Evolutionary conservation across 768 basidiomycete genomes (phyloP).

Genomic region (Hericium alpestre): DNA sequence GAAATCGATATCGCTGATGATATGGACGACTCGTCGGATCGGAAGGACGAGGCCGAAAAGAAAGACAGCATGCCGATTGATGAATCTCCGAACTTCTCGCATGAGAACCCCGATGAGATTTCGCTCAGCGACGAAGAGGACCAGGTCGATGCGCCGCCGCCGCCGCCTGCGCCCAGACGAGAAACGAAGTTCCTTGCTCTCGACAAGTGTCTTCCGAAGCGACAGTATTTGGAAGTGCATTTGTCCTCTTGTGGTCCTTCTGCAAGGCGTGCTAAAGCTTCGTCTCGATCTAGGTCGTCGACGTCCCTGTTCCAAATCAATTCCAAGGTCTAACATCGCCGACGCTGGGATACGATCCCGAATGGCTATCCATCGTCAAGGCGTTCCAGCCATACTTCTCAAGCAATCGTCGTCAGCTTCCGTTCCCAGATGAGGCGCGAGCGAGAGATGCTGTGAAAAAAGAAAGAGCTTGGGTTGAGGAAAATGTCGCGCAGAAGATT

Average conservation of each 20-base stretch:
- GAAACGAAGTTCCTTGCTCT: slow-evolving; percentile 79
- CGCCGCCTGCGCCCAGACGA: slow-evolving; percentile 17
- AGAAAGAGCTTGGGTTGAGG: slow-evolving; percentile 58
- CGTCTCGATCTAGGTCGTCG: slow-evolving; percentile 45
- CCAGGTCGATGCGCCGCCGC: slow-evolving; percentile 25
- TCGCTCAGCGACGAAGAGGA: slow-evolving; percentile 37
- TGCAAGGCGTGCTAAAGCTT: not conserved
- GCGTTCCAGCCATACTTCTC: slow-evolving; percentile 78
- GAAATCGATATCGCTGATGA: slow-evolving; percentile 39
- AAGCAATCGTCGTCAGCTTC: slow-evolving; percentile 31
- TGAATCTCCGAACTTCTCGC: not conserved
- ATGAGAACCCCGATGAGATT: slow-evolving; percentile 43
- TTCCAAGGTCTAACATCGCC: slow-evolving; percentile 16
- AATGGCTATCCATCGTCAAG: slow-evolving; percentile 90
- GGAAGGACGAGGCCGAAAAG: not conserved
- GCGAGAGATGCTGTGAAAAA: slow-evolving; percentile 41
- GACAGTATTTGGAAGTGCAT: slow-evolving; percentile 72
- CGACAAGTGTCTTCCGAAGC: slow-evolving; percentile 64
- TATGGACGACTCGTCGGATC: slow-evolving; percentile 16
- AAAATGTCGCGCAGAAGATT: slow-evolving; percentile 34
- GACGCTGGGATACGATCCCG: slow-evolving; percentile 62
- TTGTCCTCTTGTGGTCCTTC: not conserved
- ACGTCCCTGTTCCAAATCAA: slow-evolving; percentile 31
- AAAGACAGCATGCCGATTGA: not conserved
- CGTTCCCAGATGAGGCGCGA: slow-evolving; percentile 50